Conservation (phyloP, 768 basidiomycete species). For the Pulveroboletus sp. region DNA sequence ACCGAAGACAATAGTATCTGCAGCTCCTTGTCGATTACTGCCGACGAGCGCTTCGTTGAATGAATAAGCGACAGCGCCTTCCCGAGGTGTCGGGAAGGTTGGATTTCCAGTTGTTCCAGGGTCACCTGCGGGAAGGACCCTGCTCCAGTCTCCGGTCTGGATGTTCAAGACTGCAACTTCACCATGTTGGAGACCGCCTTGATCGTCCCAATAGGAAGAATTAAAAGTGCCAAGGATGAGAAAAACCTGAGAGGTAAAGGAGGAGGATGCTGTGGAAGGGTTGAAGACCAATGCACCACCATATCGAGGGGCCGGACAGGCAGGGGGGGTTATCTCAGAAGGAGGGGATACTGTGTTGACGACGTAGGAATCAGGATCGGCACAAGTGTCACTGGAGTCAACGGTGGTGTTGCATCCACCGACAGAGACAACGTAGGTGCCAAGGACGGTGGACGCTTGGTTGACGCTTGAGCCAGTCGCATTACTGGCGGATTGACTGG, state of each 20-base stretch:
- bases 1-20: slow-evolving; percentile 79
- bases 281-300: slow-evolving; percentile 63
- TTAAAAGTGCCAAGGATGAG: slow-evolving; percentile 69
- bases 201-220: slow-evolving; percentile 63
- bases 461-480: slow-evolving; percentile 35
- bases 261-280: slow-evolving; percentile 38
- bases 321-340: slow-evolving; percentile 37
- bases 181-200: slow-evolving; percentile 54
- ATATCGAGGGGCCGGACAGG: slow-evolving; percentile 67
- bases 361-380: slow-evolving; percentile 56
- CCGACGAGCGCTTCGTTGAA: slow-evolving; percentile 57
- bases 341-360: slow-evolving; percentile 30
- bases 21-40: slow-evolving; percentile 38
- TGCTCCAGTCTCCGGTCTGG: slow-evolving; percentile 63
- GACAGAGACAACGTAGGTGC: slow-evolving; percentile 48
- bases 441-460: slow-evolving; percentile 59
- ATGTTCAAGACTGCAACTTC: slow-evolving; percentile 73
- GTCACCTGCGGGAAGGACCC: slow-evolving; percentile 74
- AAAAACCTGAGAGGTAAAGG: slow-evolving; percentile 64
- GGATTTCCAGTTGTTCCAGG: slow-evolving; percentile 45
- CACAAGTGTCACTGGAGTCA: slow-evolving; percentile 46
- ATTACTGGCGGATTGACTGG: slow-evolving; percentile 39
- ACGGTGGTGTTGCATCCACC: slow-evolving; percentile 59
- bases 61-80: slow-evolving; percentile 67
- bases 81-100: slow-evolving; percentile 62